A percentile compares a stretch with the other conserved stretches of the same genome.
phyloP scores from a whole-genome alignment of 1,139 yeast genomes.

The Wickerhamomyces sp. region DNA sequence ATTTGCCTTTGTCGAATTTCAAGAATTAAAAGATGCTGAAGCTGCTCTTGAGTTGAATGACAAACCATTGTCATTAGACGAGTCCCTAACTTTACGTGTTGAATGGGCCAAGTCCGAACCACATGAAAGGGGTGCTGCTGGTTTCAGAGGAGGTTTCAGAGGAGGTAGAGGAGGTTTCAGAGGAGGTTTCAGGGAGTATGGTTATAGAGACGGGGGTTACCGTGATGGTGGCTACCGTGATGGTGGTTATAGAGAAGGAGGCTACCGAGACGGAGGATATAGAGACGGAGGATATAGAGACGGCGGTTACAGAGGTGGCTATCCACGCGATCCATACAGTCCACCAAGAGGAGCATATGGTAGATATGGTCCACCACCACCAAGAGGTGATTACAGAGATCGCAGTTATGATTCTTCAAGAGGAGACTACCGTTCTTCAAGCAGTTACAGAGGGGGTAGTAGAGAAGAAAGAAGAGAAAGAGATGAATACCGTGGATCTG shows the following conservation, averaged over 20 bases:
- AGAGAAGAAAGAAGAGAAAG: conserved; percentile 22
- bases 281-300: conserved; percentile 5
- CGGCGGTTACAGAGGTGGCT: conserved; percentile 14
- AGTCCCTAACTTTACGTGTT: conserved; percentile 40
- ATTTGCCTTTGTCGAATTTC: conserved; percentile 71
- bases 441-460: conserved; percentile 21
- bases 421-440: conserved; percentile 17
- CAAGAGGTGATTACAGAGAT: conserved; percentile 14
- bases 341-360: conserved; percentile 19
- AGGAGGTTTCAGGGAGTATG: conserved; percentile 7
- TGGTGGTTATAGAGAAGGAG: conserved; percentile 5
- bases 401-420: conserved; percentile 13
- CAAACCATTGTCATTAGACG: conserved; percentile 37
- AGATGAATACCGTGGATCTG: conserved; percentile 19
- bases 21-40: conserved; percentile 55
- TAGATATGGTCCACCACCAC: conserved; percentile 6
- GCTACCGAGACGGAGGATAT: conserved; percentile 6
- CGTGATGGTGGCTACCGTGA: conserved; percentile 8
- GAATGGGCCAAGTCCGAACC: conserved; percentile 59
- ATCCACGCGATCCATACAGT: conserved; percentile 4
- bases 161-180: conserved; percentile 9
- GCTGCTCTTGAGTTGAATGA: conserved; percentile 51
- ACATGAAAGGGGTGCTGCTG: conserved; percentile 27
- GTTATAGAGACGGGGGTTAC: conserved; percentile 14
- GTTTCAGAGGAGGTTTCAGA: conserved; percentile 20